phyloP scores from a whole-genome alignment of 1,284 basidiomycete genomes.

The Quambalaria eucalypti region DNA sequence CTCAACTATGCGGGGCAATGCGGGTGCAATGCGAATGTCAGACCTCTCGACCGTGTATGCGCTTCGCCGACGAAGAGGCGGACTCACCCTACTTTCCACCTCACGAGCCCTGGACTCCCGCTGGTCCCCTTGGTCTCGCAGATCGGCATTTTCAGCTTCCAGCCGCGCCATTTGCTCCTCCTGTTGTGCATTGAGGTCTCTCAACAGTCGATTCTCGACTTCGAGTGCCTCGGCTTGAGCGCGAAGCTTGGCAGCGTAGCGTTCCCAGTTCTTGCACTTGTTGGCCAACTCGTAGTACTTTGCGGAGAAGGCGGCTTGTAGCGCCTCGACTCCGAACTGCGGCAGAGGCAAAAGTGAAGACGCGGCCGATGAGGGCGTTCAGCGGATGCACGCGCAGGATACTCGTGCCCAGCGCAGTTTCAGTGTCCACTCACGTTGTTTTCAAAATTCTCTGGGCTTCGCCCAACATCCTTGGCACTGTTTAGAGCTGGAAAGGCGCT shows the following conservation, averaged over 20 bases:
- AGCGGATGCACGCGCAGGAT: too few relatives aligned
- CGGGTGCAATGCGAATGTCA: too few relatives aligned
- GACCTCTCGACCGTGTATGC: too few relatives aligned
- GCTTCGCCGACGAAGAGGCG: background rate
- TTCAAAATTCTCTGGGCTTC: too few relatives aligned
- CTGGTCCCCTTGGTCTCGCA: conserved; percentile 12
- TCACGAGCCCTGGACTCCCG: conserved; percentile 1
- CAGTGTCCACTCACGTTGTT: too few relatives aligned
- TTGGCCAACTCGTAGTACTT: conserved; percentile 30
- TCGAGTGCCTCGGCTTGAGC: conserved; percentile 25
- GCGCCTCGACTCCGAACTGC: conserved; percentile 25
- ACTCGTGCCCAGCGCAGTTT: too few relatives aligned
- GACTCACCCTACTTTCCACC: background rate
- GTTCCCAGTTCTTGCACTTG: conserved; percentile 41
- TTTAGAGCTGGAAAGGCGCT: too few relatives aligned
- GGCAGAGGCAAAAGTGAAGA: too few relatives aligned
- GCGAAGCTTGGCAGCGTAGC: conserved; percentile 29
- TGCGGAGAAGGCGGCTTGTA: conserved; percentile 26
- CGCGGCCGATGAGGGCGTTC: too few relatives aligned
- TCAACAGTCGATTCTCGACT: conserved; percentile 24
- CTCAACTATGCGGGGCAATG: background rate
- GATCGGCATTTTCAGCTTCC: conserved; percentile 14
- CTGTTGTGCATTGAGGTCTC: conserved; percentile 18
- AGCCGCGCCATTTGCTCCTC: background rate
- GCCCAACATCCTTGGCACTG: too few relatives aligned